Conservation (phyloP, 148 eudicot genomes). For the Gaultheria prostrata region DNA sequence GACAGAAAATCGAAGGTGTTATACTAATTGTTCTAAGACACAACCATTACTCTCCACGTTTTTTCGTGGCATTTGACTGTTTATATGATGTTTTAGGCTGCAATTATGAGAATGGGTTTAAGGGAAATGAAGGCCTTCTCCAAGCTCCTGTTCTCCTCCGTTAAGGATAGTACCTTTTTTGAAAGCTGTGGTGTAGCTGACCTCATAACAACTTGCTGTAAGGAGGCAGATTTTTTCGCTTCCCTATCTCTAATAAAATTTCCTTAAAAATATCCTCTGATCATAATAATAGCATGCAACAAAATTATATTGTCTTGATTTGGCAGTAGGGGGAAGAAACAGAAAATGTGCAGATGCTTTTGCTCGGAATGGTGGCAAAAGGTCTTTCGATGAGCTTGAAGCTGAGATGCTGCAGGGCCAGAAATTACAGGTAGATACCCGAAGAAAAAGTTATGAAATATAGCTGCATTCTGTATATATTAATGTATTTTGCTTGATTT, state of each 20-base stretch:
- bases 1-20: not conserved
- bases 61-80: not conserved
- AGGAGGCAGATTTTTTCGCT: constrained; percentile 21
- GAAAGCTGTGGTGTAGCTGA: constrained; percentile 99
- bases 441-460: not conserved
- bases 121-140: constrained; percentile 97
- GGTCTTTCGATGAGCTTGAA: constrained; percentile 93
- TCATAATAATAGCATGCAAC: not conserved
- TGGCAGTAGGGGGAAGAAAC: constrained; percentile 92
- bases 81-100: constrained; percentile 57
- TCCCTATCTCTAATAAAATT: not conserved
- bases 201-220: constrained; percentile 94
- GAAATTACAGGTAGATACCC: constrained; percentile 67
- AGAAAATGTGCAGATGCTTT: constrained; percentile 94
- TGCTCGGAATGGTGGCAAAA: constrained; percentile 75
- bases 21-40: not conserved
- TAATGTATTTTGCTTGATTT: not conserved
- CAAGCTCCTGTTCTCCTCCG: constrained; percentile 78
- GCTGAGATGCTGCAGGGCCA: constrained; percentile 93
- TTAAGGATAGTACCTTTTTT: constrained; percentile 79
- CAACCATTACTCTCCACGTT: not conserved
- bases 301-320: constrained; percentile 3
- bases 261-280: not conserved
- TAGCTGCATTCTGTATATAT: not conserved
- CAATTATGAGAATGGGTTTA: constrained; percentile 95